Percentiles rank a stretch among this genome's conserved stretches.
Evolutionary conservation across 1,284 basidiomycete genomes (phyloP).

Genomic region (Moniliella sp.): DNA sequence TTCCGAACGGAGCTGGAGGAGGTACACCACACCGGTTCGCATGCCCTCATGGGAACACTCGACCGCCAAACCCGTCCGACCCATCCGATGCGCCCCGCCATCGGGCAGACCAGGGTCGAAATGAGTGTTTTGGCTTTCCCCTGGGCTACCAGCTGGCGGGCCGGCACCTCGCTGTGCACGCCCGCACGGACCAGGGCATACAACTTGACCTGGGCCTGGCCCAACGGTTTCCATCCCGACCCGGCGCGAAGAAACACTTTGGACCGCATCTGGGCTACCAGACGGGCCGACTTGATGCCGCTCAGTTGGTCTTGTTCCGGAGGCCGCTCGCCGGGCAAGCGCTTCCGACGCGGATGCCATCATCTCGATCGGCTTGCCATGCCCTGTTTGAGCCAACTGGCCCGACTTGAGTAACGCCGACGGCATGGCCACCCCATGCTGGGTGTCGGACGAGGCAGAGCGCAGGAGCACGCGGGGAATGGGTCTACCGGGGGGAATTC

Average conservation of each 20-base stretch:
- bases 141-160: slow-evolving; percentile 85
- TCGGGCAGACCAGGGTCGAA: slow-evolving; percentile 78
- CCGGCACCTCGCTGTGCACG: too few species aligned
- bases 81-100: slow-evolving; percentile 88
- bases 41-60: slow-evolving; percentile 73
- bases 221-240: slow-evolving; percentile 86
- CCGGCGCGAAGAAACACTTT: slow-evolving; percentile 89
- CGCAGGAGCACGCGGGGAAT: too few species aligned
- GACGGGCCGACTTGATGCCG: slow-evolving; percentile 4
- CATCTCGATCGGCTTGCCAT: too few species aligned
- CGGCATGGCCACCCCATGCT: slow-evolving; percentile 5
- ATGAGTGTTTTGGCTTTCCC: slow-evolving; percentile 56
- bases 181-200: slow-evolving; percentile 43
- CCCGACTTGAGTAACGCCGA: slow-evolving; percentile 19
- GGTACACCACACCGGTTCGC: slow-evolving; percentile 86
- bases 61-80: slow-evolving; percentile 86
- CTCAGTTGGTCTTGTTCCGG: neutral
- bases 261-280: slow-evolving; percentile 90
- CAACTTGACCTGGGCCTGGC: slow-evolving; percentile 63
- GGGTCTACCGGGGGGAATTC: too few species aligned
- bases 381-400: too few species aligned
- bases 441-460: slow-evolving; percentile 2
- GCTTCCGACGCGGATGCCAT: neutral
- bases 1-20: slow-evolving; percentile 62
- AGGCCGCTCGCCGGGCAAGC: neutral